Base-by-base conservation (phyloP, 257 asterid genomes). In the Solanum tacnaense region DNA sequence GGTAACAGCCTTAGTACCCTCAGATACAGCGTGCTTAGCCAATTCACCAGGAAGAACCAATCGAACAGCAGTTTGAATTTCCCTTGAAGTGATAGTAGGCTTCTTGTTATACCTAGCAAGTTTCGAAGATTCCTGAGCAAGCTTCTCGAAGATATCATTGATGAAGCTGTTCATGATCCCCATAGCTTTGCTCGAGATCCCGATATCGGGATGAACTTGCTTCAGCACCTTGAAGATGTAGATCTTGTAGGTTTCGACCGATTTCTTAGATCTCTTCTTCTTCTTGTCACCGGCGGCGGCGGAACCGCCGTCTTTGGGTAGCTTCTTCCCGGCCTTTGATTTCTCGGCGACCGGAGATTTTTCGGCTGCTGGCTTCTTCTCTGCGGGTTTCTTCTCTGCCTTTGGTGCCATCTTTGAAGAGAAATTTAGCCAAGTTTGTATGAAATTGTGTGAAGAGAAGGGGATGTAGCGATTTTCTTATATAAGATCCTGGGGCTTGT, bases 81-180 rank as follows among this genome's bases (percentile, higher is more conserved):
- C 89, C 6, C 88, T 31, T 9, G 88, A 84, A 10, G 89, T 88
- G 18, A 86, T 86, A 0, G 88, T 86, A 0, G 88, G 88, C 84
- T 86, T 86, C 36, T 86, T 86, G 71, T 88, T 88, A 49, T 88
- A 88, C 34, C 87, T 20, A 20, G 89, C 87, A 23, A 88, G 87
- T 6, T 75, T 21, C 0, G 87, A 49, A 11, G 74, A 21, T 67
- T 83, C 89, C n/a, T 88, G 87, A 21, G 76, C 89, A 49, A 88
- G 87, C n/a, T 83, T 88, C 60, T 83, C 89, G 15, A 88, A 88
- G 62, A 88, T 88, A 83, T 88, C 89, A 10, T 88, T 88, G 11
- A 88, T 88, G 67, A 88, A 88, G 36, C 84, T 88, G 79, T 88
- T 88, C 89, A 88, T 88, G 25, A 88, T 88, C 0, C 89, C 89